Conservation (phyloP, 805 yeast species). For the Wickerhamiella slavikovae region DNA sequence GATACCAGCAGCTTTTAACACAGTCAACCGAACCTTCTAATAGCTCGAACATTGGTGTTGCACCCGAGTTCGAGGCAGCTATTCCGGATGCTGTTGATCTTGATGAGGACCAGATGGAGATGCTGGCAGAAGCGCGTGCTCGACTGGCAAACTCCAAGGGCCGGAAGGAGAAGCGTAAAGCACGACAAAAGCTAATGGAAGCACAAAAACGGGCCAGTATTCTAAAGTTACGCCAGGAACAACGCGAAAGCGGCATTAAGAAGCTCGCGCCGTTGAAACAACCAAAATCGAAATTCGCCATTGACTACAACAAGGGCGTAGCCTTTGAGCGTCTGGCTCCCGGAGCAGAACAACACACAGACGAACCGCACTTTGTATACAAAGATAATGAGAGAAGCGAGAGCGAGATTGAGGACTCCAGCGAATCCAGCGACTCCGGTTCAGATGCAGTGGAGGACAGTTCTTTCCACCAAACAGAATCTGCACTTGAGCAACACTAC, state of each 20-base stretch:
- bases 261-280: constrained; percentile 2
- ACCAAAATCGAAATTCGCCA: constrained; percentile 35
- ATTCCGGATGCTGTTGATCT: constrained; percentile 59
- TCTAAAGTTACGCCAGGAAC: constrained; percentile 38
- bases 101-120: constrained; percentile 77
- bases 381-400: no score
- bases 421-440: no score
- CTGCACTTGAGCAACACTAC: no score
- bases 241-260: constrained; percentile 29
- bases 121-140: constrained; percentile 88
- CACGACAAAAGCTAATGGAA: constrained; percentile 61
- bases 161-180: constrained; percentile 79
- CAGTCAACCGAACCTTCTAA: constrained; percentile 25
- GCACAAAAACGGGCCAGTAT: constrained; percentile 60
- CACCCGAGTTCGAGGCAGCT: constrained; percentile 20
- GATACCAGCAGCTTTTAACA: constrained; percentile 55
- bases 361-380: no score
- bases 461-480: no score
- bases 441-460: no score
- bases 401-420: no score
- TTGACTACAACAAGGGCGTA: constrained; percentile 70
- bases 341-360: constrained; percentile 46
- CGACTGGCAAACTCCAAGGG: constrained; percentile 85
- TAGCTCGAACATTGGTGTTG: constrained; percentile 29
- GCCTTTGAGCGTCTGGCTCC: constrained; percentile 57